These are phyloP conservation scores for Penicillium sp. DNA, from an alignment of 2,329 filamentous ascomycete genomes.

Conservation along the genomic window DNA sequence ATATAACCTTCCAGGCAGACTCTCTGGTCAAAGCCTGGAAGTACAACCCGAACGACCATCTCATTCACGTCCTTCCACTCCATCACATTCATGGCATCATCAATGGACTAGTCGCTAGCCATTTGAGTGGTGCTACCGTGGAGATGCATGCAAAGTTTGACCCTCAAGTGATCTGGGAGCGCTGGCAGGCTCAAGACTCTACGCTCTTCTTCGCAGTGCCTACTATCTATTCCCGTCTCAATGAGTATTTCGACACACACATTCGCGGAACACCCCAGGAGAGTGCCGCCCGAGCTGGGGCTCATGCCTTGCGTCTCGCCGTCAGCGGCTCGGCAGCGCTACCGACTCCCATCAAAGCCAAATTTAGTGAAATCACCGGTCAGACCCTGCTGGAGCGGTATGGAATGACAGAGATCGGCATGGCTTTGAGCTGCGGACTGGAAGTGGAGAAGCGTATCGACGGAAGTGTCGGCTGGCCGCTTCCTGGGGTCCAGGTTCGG, in stretches of 20 bases:
- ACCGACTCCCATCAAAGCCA: constrained; percentile 40
- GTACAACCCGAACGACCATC: constrained; percentile 36
- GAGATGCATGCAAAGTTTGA: constrained; percentile 48
- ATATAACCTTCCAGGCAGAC: constrained; percentile 32
- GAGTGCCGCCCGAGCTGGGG: constrained; percentile 28
- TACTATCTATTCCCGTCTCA: constrained; percentile 48
- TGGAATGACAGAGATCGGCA: constrained; percentile 50
- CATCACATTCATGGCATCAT: constrained; percentile 50
- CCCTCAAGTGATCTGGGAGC: constrained; percentile 43
- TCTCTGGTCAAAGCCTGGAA: constrained; percentile 31
- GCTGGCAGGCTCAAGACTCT: constrained; percentile 40
- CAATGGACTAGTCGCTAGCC: constrained; percentile 46
- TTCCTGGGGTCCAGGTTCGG: constrained; percentile 46
- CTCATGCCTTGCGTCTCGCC: constrained; percentile 34
- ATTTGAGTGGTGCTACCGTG: constrained; percentile 45
- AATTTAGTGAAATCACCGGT: constrained; percentile 39
- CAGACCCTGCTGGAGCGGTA: constrained; percentile 47
- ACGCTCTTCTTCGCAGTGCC: constrained; percentile 51
- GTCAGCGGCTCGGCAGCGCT: constrained; percentile 44
- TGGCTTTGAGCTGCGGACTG: constrained; percentile 45
- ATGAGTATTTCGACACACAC: constrained; percentile 42
- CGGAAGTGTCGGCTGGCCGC: constrained; percentile 47
- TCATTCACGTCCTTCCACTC: constrained; percentile 49
- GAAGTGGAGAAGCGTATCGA: constrained; percentile 40
- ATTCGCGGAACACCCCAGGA: constrained; percentile 36